Conservation (phyloP, 192 early-diverging fungal species). For the Chytriomyces sp. region DNA sequence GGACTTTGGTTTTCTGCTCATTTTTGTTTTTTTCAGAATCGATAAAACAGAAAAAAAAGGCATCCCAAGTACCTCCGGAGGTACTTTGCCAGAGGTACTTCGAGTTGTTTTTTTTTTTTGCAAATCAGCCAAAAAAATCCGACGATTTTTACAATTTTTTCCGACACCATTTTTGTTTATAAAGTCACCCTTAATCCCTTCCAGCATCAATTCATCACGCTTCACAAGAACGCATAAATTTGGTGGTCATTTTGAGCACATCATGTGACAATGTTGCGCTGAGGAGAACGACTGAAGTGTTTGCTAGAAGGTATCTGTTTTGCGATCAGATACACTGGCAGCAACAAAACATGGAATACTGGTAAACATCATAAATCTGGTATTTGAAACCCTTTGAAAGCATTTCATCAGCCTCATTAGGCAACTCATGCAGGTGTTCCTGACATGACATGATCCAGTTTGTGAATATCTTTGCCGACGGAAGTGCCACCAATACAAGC, state of each 20-base stretch:
- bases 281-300: slow-evolving; percentile 91
- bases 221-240: slow-evolving; percentile 99
- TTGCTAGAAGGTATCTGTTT: slow-evolving; percentile 88
- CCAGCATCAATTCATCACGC: slow-evolving; percentile 97
- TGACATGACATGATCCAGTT: slow-evolving; percentile 90
- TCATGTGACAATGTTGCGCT: slow-evolving; percentile 93
- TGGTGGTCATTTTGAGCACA: slow-evolving; percentile 93
- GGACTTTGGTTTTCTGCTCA: no score
- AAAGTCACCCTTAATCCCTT: slow-evolving; percentile 98
- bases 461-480: slow-evolving; percentile 89
- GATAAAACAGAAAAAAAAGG: no score
- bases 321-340: no score
- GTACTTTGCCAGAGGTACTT: no score
- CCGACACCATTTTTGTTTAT: no score
- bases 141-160: no score
- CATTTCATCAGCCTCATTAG: slow-evolving; percentile 97
- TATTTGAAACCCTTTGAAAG: slow-evolving; percentile 95
- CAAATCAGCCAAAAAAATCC: no score
- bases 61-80: no score
- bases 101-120: no score
- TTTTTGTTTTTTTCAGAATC: no score
- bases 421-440: slow-evolving; percentile 90
- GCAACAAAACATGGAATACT: not conserved
- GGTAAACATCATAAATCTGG: slow-evolving; percentile 85
- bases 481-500: slow-evolving; percentile 94